These are phyloP conservation scores for Exserohilum rostratum DNA, from an alignment of 2,329 filamentous ascomycete genomes.

Conservation along the genomic window DNA sequence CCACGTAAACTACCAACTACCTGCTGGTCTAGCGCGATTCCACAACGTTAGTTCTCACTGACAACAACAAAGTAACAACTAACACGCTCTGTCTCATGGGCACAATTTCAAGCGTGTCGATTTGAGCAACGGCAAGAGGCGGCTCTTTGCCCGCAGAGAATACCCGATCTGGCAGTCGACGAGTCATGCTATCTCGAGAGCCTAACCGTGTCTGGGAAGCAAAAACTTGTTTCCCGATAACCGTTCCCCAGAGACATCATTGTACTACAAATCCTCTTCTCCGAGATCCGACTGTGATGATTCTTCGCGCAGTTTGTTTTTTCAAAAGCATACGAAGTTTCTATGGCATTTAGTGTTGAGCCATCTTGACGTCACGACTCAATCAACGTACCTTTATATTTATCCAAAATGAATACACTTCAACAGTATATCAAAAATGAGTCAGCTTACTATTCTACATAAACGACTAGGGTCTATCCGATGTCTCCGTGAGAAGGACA, in stretches of 20 bases:
- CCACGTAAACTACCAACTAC: background rate
- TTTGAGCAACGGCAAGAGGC: no score
- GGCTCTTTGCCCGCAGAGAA: background rate
- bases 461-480: conserved; percentile 15
- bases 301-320: no score
- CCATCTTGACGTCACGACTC: conserved; percentile 15
- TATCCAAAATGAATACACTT: background rate
- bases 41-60: conserved; percentile 1
- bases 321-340: background rate
- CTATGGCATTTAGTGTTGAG: conserved; percentile 38
- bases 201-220: background rate
- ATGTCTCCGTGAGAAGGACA: conserved; percentile 5
- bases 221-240: background rate
- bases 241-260: no score
- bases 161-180: background rate
- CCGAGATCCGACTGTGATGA: no score
- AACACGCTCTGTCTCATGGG: background rate
- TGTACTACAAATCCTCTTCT: no score
- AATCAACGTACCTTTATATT: background rate
- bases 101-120: background rate
- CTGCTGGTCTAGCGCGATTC: background rate
- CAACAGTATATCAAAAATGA: conserved; percentile 16
- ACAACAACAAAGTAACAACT: conserved; percentile 1
- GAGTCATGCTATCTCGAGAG: background rate
- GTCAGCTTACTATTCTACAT: conserved; percentile 9